These are phyloP conservation scores for Suhomyces xylopsoci DNA, from an alignment of 805 yeast genomes.

Conservation along the genomic window DNA sequence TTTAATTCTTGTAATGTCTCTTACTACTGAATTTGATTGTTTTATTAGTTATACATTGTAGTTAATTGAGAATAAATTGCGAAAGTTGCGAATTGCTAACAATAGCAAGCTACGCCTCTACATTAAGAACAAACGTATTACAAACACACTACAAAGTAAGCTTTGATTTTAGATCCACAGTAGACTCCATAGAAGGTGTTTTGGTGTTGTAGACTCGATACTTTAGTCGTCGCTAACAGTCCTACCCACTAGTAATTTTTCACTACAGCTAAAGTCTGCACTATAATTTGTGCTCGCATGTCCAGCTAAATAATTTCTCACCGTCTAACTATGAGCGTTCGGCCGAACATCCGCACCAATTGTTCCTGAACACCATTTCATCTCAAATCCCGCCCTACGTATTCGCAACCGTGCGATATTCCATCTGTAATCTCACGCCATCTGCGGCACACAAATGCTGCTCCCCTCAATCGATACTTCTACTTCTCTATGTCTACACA, in stretches of 20 bases:
- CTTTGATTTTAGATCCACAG: background rate
- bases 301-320: background rate
- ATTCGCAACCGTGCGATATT: background rate
- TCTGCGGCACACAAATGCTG: background rate
- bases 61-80: background rate
- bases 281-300: background rate
- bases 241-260: background rate
- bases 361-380: background rate
- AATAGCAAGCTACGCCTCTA: background rate
- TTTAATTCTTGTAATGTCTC: conserved; percentile 15
- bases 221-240: background rate
- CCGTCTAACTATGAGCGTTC: background rate
- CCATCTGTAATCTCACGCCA: background rate
- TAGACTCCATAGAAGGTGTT: background rate
- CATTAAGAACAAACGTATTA: background rate
- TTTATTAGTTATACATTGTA: background rate
- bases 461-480: background rate
- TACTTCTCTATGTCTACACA: too few species aligned
- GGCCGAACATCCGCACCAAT: background rate
- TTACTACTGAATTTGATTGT: conserved; percentile 10
- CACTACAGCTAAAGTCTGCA: background rate
- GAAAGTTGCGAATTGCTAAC: background rate
- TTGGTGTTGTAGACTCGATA: background rate
- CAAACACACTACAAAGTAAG: background rate
- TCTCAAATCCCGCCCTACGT: background rate